Conservation (phyloP, 2,329 filamentous ascomycete genomes). For the Hymenoscyphus fraxineus region DNA sequence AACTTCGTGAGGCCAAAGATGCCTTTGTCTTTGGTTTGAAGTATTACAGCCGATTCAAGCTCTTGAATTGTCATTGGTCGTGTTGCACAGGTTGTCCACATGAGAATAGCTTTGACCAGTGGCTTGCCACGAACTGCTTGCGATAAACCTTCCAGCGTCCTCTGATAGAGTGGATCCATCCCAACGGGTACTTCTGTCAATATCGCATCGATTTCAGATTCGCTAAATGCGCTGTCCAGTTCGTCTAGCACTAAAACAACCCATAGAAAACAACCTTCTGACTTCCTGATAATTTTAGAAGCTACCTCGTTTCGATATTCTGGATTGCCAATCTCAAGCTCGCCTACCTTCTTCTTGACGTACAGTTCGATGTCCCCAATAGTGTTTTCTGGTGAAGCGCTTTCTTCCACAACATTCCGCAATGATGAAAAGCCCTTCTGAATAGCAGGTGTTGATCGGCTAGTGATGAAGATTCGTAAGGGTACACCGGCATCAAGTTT, state of each 20-base stretch:
- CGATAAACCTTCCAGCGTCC: not conserved
- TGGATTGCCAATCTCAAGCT: not conserved
- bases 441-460: not conserved
- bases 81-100: not conserved
- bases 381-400: constrained; percentile 5
- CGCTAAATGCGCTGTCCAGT: not conserved
- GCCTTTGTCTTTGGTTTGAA: constrained; percentile 29
- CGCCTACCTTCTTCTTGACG: not conserved
- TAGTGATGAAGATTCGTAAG: constrained; percentile 1
- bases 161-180: not conserved
- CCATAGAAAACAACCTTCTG: constrained; percentile 5
- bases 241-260: not conserved
- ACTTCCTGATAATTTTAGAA: constrained; percentile 2
- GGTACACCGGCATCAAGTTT: not conserved
- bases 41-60: constrained; percentile 29
- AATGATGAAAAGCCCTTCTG: not conserved
- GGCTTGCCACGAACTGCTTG: not conserved
- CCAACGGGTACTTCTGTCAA: not conserved
- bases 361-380: not conserved
- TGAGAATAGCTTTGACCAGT: not conserved
- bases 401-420: not conserved
- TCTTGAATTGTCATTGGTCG: constrained; percentile 23
- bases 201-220: not conserved
- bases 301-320: not conserved
- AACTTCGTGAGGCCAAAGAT: constrained; percentile 22